Evolutionary conservation across 1,284 basidiomycete species (phyloP).

Genomic region (Ganoderma multipileum): DNA sequence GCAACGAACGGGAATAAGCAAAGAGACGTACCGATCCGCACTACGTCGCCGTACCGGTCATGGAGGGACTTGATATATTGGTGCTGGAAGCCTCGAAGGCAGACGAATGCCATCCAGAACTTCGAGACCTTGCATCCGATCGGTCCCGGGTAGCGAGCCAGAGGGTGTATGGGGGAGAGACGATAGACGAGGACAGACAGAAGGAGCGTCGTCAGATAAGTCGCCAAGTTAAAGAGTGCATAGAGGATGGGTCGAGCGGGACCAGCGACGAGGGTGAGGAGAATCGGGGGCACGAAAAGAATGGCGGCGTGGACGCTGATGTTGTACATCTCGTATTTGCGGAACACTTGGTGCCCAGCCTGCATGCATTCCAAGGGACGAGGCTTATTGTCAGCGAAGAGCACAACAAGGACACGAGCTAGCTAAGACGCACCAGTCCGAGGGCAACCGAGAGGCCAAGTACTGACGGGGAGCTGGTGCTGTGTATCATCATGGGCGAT

Average conservation of each 20-base stretch:
- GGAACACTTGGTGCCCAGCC: constrained; percentile 10
- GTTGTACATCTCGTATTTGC: constrained; percentile 7
- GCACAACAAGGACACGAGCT: not conserved
- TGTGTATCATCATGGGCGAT: not conserved
- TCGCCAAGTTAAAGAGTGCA: not conserved
- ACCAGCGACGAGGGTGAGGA: not conserved
- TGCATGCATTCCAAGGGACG: not conserved
- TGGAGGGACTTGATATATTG: constrained; percentile 32
- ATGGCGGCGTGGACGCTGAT: constrained; percentile 2
- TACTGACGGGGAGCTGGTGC: not conserved
- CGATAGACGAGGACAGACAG: constrained; percentile 11
- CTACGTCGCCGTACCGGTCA: constrained; percentile 35
- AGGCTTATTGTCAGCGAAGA: not conserved
- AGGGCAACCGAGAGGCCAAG: not conserved
- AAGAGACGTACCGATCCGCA: constrained; percentile 31
- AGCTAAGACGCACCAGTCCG: not conserved
- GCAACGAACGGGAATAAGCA: no score
- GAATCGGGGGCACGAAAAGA: constrained; percentile 2
- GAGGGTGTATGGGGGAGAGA: constrained; percentile 14
- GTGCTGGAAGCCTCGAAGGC: constrained; percentile 30
- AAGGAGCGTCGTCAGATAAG: constrained; percentile 8
- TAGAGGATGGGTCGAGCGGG: not conserved
- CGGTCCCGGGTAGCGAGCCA: constrained; percentile 32
- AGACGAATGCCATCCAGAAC: constrained; percentile 25
- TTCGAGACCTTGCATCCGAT: constrained; percentile 30